Base-by-base conservation (phyloP, 2,329 filamentous ascomycete species). In the Neonectria coccinea region DNA sequence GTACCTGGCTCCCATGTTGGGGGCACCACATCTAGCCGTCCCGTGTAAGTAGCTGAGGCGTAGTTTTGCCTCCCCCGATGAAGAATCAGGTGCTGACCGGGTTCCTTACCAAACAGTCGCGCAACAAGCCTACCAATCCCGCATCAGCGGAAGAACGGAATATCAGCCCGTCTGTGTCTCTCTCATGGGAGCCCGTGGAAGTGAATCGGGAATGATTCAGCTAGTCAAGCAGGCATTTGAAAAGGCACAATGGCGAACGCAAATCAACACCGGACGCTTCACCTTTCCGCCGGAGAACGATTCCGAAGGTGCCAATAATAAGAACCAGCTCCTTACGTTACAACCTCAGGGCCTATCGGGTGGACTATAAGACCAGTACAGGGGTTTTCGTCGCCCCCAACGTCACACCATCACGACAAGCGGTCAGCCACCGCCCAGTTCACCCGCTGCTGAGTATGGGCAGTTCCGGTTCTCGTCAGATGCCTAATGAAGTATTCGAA, bases 141-240 rank as follows among this genome's bases (percentile, higher is more conserved):
- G 63, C 2, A 67, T 79, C 36, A 78, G 71, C 20, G 70, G 64
- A 1, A 64, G 47, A 41, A 68, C 54, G 5, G 78, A 80, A 42
- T 75, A 77, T 11, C 67, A 67, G 2, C 73, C 78, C 2, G 62
- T 80, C 4, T 77, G 73, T 16, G 70, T 72, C 31, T 76, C 76
- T 25, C 31, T 79, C 9, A 61, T 79, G 20, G 75, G 77, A 2
- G 45, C 72, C 5, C 64, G 52, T 7, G 74, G 74, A 4, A 70
- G 74, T 44, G 76, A 77, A 16, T 18, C 71, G 2, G 66, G 63
- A 33, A 59, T 76, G 18, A 59, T 79, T 25, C 66, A 74, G 42
- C 59, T 77, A 7, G 69, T 78, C 25, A 66, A 77, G 52, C 66
- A 73, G 33, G 71, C 75, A 1, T 66, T 80, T 9, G 67, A 73